Percentiles rank a stretch among this genome's conserved stretches.
phyloP scores from a whole-genome alignment of 805 yeast species.

The Lipomyces sp. region DNA sequence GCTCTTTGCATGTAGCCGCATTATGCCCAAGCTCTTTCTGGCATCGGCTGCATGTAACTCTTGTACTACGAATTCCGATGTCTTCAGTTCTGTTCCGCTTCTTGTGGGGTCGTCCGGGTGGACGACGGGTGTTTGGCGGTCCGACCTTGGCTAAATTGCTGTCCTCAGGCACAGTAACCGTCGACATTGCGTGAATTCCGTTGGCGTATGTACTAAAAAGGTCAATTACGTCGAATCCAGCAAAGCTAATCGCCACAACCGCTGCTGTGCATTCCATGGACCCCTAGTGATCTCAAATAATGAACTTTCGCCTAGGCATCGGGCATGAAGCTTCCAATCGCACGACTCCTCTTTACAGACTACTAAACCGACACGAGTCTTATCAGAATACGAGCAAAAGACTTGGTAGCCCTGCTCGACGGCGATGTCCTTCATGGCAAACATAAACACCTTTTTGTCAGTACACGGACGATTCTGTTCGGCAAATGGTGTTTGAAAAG shows the following conservation, averaged over 20 bases:
- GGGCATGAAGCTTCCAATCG: not conserved
- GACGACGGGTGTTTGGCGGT: not conserved
- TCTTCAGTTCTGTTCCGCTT: not conserved
- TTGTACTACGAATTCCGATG: not conserved
- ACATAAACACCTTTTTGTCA: slow-evolving; percentile 8
- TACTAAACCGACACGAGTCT: not conserved
- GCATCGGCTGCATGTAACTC: not conserved
- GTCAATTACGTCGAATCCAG: not conserved
- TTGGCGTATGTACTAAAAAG: not conserved
- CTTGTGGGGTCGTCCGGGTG: not conserved
- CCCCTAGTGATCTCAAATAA: slow-evolving; percentile 1
- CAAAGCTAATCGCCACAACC: slow-evolving; percentile 2
- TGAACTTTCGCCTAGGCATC: slow-evolving; percentile 1
- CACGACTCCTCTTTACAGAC: not conserved
- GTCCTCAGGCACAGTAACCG: not conserved
- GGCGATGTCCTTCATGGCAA: slow-evolving; percentile 7
- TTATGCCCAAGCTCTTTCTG: not conserved
- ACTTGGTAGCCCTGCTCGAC: not conserved
- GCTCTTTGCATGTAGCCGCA: slow-evolving; percentile 1
- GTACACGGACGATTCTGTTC: no score
- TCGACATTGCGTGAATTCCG: not conserved
- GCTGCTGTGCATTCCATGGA: not conserved
- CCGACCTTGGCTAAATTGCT: not conserved
- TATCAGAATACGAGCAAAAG: not conserved
- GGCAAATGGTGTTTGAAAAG: no score